Conservation (phyloP, 306 rosid genomes). For the Cyclanthera cordifolia region DNA sequence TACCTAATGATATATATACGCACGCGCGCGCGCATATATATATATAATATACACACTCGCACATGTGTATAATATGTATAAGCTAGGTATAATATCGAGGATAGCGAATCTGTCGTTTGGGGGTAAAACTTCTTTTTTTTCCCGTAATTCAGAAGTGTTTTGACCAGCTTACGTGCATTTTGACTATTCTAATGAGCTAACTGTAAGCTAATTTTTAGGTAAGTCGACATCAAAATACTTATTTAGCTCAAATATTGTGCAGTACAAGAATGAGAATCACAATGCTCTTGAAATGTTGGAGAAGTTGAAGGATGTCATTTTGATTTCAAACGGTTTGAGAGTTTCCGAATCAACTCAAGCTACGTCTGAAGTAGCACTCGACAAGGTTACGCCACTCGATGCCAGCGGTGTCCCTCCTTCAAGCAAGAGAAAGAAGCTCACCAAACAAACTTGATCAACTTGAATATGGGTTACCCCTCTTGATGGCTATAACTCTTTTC, state of each 20-base stretch:
- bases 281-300: slow-evolving; percentile 6
- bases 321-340: not conserved
- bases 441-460: not conserved
- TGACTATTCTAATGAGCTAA: not conserved
- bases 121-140: too few relatives aligned
- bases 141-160: too few relatives aligned
- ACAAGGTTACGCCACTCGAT: not conserved
- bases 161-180: not conserved
- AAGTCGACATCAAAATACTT: not conserved
- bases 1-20: too few relatives aligned
- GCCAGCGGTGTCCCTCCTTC: not conserved
- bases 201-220: too few relatives aligned
- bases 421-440: not conserved
- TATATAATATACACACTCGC: too few relatives aligned
- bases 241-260: not conserved
- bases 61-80: too few relatives aligned
- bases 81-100: too few relatives aligned
- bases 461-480: not conserved
- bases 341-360: not conserved
- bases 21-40: too few relatives aligned
- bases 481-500: not conserved
- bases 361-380: not conserved
- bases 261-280: slow-evolving; percentile 14
- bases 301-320: slow-evolving; percentile 11
- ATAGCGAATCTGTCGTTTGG: too few relatives aligned